Evolutionary conservation across 1,139 yeast genomes (phyloP).

Genomic region (Taphrina confusa): DNA sequence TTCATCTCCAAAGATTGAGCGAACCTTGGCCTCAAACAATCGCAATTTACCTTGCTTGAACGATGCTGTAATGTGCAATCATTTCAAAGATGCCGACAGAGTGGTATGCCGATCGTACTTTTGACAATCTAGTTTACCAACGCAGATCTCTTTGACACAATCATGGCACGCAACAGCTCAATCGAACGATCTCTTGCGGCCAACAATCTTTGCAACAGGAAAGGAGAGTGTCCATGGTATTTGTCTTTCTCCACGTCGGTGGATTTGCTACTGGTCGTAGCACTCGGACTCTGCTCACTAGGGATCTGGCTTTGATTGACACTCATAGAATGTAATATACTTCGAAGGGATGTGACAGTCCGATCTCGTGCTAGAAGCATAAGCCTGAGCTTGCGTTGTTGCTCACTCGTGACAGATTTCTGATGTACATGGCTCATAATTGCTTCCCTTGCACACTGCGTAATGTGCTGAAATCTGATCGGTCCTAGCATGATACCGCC

Average conservation of each 20-base stretch:
- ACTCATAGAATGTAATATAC: slow-evolving; percentile 42
- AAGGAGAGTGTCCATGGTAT: neutral
- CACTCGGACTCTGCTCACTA: neutral
- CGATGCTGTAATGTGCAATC: no score
- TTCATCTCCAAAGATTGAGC: no score
- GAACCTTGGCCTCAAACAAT: no score
- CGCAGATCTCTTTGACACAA: neutral
- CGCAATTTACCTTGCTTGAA: no score
- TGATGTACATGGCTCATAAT: slow-evolving; percentile 13
- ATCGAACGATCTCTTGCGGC: slow-evolving; percentile 5
- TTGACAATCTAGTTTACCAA: neutral
- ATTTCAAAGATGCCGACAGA: no score
- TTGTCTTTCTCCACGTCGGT: neutral
- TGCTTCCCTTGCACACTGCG: slow-evolving; percentile 31
- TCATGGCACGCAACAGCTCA: neutral
- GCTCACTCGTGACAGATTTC: slow-evolving; percentile 2
- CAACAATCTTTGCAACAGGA: neutral
- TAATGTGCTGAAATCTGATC: slow-evolving; percentile 35
- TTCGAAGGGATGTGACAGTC: slow-evolving; percentile 27
- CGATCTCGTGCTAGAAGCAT: slow-evolving; percentile 20
- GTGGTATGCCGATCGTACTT: no score
- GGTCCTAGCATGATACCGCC: slow-evolving; percentile 37
- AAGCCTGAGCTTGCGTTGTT: neutral
- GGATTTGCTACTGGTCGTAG: neutral
- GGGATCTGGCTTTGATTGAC: neutral